Base-by-base conservation (phyloP, 2,329 filamentous ascomycete species). In the Aciculosporium take region DNA sequence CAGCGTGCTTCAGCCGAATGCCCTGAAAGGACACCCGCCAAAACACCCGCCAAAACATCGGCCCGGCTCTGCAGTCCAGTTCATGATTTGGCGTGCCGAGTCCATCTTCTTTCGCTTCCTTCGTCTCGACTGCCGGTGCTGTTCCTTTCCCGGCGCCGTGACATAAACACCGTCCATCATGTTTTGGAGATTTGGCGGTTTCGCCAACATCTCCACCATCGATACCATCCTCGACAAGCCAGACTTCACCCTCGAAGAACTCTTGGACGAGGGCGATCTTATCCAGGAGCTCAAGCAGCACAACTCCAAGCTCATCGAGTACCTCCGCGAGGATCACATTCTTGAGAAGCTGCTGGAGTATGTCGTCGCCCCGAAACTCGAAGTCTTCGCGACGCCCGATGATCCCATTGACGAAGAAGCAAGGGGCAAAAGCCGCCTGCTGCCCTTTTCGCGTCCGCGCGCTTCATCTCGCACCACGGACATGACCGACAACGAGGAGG, bases 131-230 rank as follows among this genome's bases (percentile, higher is more conserved):
- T 51, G 52, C 56, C 55, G 56, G 53, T 53, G 55, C 54, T 45
- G 45, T 45, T 44, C 45, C 46, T 52, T 49, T 48, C 52, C 53
- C 55, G 53, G 59, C 52, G 56, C 54, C 50, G 55, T 55, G 52
- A 53, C 52, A 46, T 49, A 53, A 51, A 47, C n/a, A 42, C 54
- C 55, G 60, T n/a, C 58, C 79, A 89, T 64, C 70, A 98, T 98
- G 91, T 98, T 98, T 67, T 98, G 91, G 91, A 83, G 89, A 67
- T 98, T 96, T 74, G 89, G 91, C 74, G 87, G 87, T 59, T 96
- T 96, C 74, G 85, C 88, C 72, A 94, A 86, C 73, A 83, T 94
- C 66, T 95, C 89, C 56, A 83, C 88, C 58, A 86, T 98, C 64
- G 91, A 96, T 65, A 87, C 81, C 53, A 84, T 98, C 57, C 86